These are phyloP conservation scores for Sporothrix euskadiensis DNA, from an alignment of 2,329 filamentous ascomycete species.

Conservation along the genomic window DNA sequence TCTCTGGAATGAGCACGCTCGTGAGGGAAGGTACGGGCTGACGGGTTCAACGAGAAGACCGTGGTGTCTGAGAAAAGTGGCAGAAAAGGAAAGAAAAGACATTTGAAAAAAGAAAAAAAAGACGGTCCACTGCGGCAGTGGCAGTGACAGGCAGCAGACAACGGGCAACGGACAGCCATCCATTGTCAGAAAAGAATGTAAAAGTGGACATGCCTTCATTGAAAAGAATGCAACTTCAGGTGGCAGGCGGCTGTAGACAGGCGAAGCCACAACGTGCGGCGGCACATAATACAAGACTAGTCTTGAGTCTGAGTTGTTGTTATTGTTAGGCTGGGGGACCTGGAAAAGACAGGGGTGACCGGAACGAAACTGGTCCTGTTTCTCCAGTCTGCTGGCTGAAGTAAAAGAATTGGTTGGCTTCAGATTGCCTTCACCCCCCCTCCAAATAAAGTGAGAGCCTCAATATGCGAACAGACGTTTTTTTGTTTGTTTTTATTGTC, in stretches of 20 bases:
- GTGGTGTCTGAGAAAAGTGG: conserved; percentile 3
- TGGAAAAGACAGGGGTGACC: background rate
- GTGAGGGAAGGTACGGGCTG: background rate
- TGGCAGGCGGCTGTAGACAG: background rate
- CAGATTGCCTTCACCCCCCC: background rate
- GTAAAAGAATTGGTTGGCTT: background rate
- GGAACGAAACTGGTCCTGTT: conserved; percentile 26
- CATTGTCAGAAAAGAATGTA: conserved; percentile 10
- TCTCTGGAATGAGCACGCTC: background rate
- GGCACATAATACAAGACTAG: conserved; percentile 8
- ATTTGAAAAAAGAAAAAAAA: background rate
- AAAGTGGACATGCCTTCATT: background rate
- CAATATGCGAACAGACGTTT: conserved; percentile 10
- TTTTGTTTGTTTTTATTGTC: no score
- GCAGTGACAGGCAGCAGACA: background rate
- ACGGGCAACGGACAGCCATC: no score
- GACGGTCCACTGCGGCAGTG: background rate
- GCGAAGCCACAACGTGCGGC: background rate
- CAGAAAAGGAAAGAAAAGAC: background rate
- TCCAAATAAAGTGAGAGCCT: background rate
- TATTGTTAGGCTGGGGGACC: background rate
- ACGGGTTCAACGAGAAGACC: background rate
- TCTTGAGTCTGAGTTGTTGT: background rate
- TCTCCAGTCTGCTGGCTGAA: background rate
- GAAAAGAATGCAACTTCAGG: conserved; percentile 14